Base-by-base conservation (phyloP, 2,329 filamentous ascomycete species). In the Sclerotinia borealis region DNA sequence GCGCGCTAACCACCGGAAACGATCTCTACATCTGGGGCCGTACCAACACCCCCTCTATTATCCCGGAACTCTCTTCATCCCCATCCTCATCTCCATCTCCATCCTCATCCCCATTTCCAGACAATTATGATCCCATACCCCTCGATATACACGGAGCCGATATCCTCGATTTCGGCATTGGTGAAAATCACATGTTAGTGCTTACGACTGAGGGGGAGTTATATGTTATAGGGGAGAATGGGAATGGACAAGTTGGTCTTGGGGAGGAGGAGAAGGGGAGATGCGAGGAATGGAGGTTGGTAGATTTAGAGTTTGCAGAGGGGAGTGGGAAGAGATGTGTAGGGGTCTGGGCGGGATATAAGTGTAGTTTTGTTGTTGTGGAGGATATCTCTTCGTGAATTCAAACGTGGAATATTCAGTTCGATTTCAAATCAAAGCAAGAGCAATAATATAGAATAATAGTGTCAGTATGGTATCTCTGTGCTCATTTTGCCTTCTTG, bases 21-120 rank as follows among this genome's bases (percentile, higher is more conserved):
- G 82, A 85, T 63, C 72, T 88, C 2, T 90, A 89, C 69, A 71
- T 83, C 29, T 90, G 86, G 86, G 86, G 87, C 36, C 73, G 74
- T n/a, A 61, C 68, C 5, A 62, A 68, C 41, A 65, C 66, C 1
- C 60, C 69, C 11, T 45, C 64, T 22, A 64, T 65, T 25, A 41
- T 71, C 9, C 49, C 71, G 3, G 63, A 68, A 22, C 63, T 49
- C 59, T 25, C 25, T 27, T 25, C 27, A 22, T 31, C 19, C 10
- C 13, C n/a, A 9, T 25, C 48, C 22, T 51, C 59, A 10, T 25
- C 29, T 15, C 19, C 34, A n/a, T 25, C 31, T 5, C 15, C 19
- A 4, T n/a, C n/a, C n/a, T 51, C 59, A 10, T 25, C 29, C 15
- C 19, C 34, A n/a, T 25, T 22, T 5, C 15, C 19, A 4, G 10